Percentiles rank a stretch among this genome's conserved stretches.
Evolutionary conservation across 2,329 filamentous ascomycete genomes (phyloP).

Genomic region (Cytospora paraplurivora): DNA sequence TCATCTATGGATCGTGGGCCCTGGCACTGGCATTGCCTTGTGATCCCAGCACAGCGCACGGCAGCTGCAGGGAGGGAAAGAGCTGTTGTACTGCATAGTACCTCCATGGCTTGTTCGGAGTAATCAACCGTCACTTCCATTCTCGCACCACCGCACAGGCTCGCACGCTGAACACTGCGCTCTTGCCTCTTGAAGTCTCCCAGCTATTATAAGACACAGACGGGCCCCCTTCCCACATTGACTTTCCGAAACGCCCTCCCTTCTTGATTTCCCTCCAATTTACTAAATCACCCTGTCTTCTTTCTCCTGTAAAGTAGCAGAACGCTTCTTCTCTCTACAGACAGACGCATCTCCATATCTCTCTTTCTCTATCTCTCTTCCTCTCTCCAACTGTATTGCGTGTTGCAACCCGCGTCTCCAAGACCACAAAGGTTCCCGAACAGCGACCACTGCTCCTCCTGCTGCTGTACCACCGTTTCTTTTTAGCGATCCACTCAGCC

Average conservation of each 20-base stretch:
- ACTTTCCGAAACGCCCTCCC: conserved; percentile 29
- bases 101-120: conserved; percentile 8
- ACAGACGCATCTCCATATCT: not conserved
- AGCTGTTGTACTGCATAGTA: not conserved
- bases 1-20: not conserved
- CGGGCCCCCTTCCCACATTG: conserved; percentile 30
- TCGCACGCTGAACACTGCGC: conserved; percentile 23
- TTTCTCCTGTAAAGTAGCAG: conserved; percentile 25
- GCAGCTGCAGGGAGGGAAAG: not conserved
- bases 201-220: conserved; percentile 32
- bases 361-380: not conserved
- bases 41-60: conserved; percentile 12
- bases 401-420: conserved; percentile 20
- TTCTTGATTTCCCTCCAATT: conserved; percentile 24
- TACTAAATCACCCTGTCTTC: conserved; percentile 22
- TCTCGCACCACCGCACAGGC: conserved; percentile 20
- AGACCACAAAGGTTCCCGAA: conserved; percentile 11
- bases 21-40: conserved; percentile 13
- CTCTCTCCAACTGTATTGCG: conserved; percentile 5
- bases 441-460: conserved; percentile 5
- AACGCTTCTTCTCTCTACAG: conserved; percentile 20
- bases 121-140: conserved; percentile 19
- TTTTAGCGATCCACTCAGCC: conserved; percentile 24
- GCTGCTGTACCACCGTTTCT: conserved; percentile 18
- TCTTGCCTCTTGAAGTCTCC: conserved; percentile 23